Evolutionary conservation across 352 stramenopile genomes (phyloP), one percentile per base, ranked within the genome.

Genomic region (Phytophthora agathidicida): DNA sequence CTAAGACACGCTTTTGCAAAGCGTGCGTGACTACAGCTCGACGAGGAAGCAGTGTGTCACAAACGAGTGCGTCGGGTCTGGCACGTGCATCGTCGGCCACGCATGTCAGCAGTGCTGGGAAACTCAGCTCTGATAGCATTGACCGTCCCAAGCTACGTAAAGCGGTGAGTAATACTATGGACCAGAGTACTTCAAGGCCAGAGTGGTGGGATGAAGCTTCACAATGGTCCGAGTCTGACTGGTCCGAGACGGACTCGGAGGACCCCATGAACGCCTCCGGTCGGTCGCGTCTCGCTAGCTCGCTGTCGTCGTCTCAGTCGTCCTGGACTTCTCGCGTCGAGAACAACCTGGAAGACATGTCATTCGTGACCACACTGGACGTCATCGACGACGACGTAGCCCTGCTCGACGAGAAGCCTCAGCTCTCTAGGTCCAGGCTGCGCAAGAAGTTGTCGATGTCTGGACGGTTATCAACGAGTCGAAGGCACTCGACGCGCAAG

Each of bases 1-100:
- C 58, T 24, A 88, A 87, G 49, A 82, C 73, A 37, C 78, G 78
- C 41, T 86, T 90, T 27, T 90, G 80, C 43, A 65, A 80, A 27
- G 48, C 80, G 16, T 90, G 80, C 44, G 44, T 90, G 32, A 75
- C 67, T 11, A 69, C 68, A 3, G 66, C 82, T 44, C 74, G 77
- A 16, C 57, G 64, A 19, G 43, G 28, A 59, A 70, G 43, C 19
- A 50, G 59, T 22, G 38, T 42, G 11, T 55, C 27, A 5, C 53
- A 56, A 11, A 27, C 43, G 17, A 47, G 28, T 36, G n/a, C 30
- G 20, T 46, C 36, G n/a, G 41, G 35, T 6, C 31, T 57, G 9
- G 45, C 22, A 3, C 38, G 42, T 19, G 39, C 31, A 6, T 48
- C 37, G n/a, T 65, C 42, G 13, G 36, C 20, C 17, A 60, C 56